phyloP scores from a whole-genome alignment of 495 filamentous ascomycete genomes.

The Wilcoxina mikolae region DNA sequence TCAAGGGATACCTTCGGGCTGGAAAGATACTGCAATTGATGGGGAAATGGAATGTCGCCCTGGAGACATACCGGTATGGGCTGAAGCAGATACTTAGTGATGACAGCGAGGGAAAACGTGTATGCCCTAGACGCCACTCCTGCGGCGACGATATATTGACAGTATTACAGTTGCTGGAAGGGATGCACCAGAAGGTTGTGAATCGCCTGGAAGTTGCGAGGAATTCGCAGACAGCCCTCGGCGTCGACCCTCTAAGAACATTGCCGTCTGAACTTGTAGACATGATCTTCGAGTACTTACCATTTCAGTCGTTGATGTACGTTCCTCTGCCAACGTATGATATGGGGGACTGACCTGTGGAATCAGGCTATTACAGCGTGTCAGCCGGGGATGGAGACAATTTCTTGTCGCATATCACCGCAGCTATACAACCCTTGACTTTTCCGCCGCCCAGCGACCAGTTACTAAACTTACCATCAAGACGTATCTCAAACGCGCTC shows the following conservation, averaged over 20 bases:
- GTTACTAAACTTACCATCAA: slow-evolving; percentile 15
- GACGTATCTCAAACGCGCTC: slow-evolving; percentile 9
- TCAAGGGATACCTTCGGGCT: slow-evolving; percentile 51
- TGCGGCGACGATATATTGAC: background rate
- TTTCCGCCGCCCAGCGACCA: slow-evolving; percentile 13
- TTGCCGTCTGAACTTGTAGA: slow-evolving; percentile 21
- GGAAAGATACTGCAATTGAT: slow-evolving; percentile 46
- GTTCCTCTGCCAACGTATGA: background rate
- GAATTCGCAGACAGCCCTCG: background rate
- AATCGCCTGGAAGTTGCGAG: slow-evolving; percentile 4
- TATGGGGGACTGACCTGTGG: background rate
- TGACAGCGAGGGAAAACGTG: slow-evolving; percentile 20
- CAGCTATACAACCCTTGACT: slow-evolving; percentile 16
- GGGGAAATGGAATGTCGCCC: slow-evolving; percentile 39
- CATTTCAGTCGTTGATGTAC: slow-evolving; percentile 4
- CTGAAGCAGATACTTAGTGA: slow-evolving; percentile 35
- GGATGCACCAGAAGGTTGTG: slow-evolving; percentile 16
- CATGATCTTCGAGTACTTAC: slow-evolving; percentile 15
- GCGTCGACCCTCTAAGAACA: slow-evolving; percentile 15
- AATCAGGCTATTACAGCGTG: slow-evolving; percentile 14
- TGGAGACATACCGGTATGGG: slow-evolving; percentile 48
- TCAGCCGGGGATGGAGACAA: slow-evolving; percentile 14
- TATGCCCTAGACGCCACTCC: background rate
- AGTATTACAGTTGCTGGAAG: slow-evolving; percentile 8
- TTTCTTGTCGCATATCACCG: slow-evolving; percentile 10